A percentile compares a stretch with the other conserved stretches of the same genome.
Conservation (phyloP, 179 eudicot genomes). For the Actinidia chinensis region DNA sequence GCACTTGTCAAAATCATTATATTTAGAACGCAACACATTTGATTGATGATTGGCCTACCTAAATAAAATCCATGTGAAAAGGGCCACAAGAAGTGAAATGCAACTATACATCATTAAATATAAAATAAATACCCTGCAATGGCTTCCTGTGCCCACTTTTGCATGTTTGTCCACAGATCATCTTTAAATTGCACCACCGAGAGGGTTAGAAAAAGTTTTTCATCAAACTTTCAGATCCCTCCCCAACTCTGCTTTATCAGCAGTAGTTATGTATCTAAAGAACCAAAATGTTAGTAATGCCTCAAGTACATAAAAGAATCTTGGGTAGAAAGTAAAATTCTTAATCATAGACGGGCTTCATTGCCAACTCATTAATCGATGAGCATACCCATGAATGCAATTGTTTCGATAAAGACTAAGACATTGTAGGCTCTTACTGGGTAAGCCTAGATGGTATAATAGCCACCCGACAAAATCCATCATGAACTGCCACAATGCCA, state of each 20-base stretch:
- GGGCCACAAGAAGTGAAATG: neutral
- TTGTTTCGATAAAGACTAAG: neutral
- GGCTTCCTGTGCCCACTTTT: conserved; percentile 80
- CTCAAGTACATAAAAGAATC: neutral
- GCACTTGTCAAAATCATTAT: neutral
- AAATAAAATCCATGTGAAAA: neutral
- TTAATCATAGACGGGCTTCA: neutral
- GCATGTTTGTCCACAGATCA: conserved; percentile 63
- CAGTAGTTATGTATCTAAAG: conserved; percentile 49
- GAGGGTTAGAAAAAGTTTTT: conserved; percentile 57
- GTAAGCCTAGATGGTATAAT: neutral
- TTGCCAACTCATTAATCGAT: neutral
- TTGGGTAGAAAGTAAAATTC: neutral
- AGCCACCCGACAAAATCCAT: neutral
- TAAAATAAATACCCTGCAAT: conserved; percentile 50
- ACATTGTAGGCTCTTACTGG: neutral
- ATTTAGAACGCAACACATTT: neutral
- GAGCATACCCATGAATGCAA: neutral
- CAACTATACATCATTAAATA: neutral
- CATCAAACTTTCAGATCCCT: conserved; percentile 47
- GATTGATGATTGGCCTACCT: neutral
- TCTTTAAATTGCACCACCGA: conserved; percentile 65
- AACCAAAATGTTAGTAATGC: conserved; percentile 26
- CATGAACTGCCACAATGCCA: conserved; percentile 3
- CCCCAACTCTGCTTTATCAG: conserved; percentile 64